A percentile compares a stretch with the other conserved stretches of the same genome.
Evolutionary conservation across 2,329 filamentous ascomycete genomes (phyloP).

Genomic region (Aphanoascus verrucosus): DNA sequence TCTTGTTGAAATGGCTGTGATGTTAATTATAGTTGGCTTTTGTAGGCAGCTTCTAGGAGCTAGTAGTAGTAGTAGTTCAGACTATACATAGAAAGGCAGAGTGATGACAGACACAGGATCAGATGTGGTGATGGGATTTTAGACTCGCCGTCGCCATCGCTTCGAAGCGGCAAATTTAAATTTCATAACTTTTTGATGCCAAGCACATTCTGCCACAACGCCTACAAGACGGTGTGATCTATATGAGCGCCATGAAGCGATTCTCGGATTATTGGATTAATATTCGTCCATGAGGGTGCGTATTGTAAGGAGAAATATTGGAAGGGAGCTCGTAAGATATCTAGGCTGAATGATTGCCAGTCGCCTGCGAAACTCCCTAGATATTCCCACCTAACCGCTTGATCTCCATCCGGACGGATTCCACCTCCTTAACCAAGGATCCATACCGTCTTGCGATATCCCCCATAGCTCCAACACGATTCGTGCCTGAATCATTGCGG

Average conservation of each 20-base stretch:
- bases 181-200: background rate
- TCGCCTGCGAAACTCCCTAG: background rate
- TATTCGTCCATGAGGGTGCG: no score
- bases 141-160: background rate
- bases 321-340: no score
- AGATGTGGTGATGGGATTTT: background rate
- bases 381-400: constrained; percentile 20
- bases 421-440: constrained; percentile 29
- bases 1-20: background rate
- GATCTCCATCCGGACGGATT: constrained; percentile 29
- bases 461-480: constrained; percentile 20
- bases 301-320: no score
- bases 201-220: no score
- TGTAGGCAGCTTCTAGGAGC: background rate
- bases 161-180: no score
- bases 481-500: background rate
- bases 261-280: no score
- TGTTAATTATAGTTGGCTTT: background rate
- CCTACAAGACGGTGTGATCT: no score
- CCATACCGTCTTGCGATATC: constrained; percentile 33
- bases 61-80: no score
- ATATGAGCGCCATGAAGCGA: no score
- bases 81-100: background rate
- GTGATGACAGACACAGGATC: background rate
- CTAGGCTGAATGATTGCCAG: no score